These are phyloP conservation scores for Chenopodium album DNA, from an alignment of 148 eudicot species.

Conservation along the genomic window DNA sequence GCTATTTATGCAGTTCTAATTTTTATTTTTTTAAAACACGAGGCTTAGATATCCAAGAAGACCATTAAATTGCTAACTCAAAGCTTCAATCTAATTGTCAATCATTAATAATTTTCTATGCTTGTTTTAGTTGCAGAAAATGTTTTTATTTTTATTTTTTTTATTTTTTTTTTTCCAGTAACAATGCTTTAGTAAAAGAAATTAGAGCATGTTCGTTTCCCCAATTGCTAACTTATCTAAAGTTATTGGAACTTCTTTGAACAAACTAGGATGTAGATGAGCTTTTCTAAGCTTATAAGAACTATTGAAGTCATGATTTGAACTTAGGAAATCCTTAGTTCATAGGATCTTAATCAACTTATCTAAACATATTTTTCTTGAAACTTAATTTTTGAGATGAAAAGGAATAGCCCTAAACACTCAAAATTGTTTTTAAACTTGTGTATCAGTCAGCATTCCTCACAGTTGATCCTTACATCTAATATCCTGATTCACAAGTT, in stretches of 20 bases:
- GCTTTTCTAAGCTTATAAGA: neutral
- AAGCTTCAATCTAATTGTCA: neutral
- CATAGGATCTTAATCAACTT: neutral
- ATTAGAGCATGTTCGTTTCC: neutral
- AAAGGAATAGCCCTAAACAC: neutral
- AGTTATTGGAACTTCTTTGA: neutral
- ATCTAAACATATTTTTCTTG: no score
- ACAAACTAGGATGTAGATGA: neutral
- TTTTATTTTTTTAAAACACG: neutral
- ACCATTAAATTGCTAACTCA: neutral
- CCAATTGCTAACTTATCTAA: neutral
- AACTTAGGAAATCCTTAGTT: neutral
- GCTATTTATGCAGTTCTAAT: neutral
- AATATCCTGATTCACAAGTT: neutral
- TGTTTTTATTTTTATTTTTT: no score
- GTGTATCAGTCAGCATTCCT: neutral
- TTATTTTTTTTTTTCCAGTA: no score
- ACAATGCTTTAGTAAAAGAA: neutral
- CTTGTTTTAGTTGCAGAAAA: neutral
- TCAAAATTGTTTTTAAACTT: neutral
- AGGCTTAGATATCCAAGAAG: neutral
- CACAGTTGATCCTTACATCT: neutral
- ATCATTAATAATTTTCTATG: neutral
- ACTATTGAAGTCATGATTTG: neutral
- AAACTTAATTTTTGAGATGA: neutral